Base-by-base conservation (phyloP, 1,284 basidiomycete species). In the Heimioporus retisporus region DNA sequence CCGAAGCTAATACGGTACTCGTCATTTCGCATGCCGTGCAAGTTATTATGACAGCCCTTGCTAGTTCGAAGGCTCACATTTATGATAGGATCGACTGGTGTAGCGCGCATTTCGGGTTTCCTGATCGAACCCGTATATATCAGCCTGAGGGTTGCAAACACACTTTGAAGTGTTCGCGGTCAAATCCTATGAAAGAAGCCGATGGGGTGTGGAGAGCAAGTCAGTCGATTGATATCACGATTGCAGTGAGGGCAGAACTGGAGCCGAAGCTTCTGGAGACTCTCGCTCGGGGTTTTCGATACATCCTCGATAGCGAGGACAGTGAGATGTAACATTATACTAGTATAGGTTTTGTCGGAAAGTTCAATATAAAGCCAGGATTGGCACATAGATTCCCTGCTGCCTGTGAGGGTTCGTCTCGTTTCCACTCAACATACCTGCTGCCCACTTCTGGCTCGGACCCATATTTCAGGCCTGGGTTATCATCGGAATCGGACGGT, bases 21-120 rank as follows among this genome's bases (percentile, higher is more conserved):
- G 70, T 81, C 35, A 81, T 82, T 61, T 82, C 80, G 2, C 75
- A 75, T 50, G n/a, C 68, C 15, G 60, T 67, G 80, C 81, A 43
- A 60, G 80, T 16, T 46, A 18, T 21, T n/a, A n/a, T n/a, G 21
- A 40, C 46, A 48, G 16, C 21, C 18, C 21, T 4, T 35, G 35
- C 7, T 35, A 35, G 35, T 10, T 48, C 21, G 19, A 6, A 21
- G 7, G 40, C 35, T 66, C 1, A 48, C 21, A 18, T 48, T 18
- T 18, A 16, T 21, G 19, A 2, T 46, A 68, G 71, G 51, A 62
- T 81, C 42, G 72, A 80, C 48, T 79, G 79, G 81, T 67, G 71
- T 23, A 63, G 72, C 4, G 71, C 68, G 10, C 71, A 81, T 50
- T 81, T 82, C 48, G 81, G 81, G 18, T 73, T 53, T 64, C 73